Evolutionary conservation across 1,284 basidiomycete genomes (phyloP), one percentile per base, ranked within the genome.

Genomic region (Phlebopus sp.): DNA sequence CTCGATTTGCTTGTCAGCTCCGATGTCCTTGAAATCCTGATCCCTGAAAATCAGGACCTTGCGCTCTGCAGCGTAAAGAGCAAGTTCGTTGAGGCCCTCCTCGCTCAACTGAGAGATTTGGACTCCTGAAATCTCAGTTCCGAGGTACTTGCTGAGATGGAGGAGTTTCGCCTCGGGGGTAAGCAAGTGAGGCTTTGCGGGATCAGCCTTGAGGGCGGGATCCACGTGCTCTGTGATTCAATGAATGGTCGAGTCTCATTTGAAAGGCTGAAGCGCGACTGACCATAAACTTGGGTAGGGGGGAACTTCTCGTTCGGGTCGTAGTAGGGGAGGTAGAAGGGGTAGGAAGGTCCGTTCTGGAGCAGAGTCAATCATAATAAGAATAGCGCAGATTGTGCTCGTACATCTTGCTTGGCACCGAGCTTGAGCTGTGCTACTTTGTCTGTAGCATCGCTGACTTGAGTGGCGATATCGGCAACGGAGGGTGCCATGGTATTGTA

Each of bases 1-100:
- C 56, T 75, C 76, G 48, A 79, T 73, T 56, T 79, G 78, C 45
- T 66, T 61, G 40, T 80, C 77, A 10, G 73, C 68, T 0, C 68
- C 67, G 29, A 79, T 54, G 51, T 79, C 78, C 62, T 77, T 80
- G 65, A 81, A 80, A 60, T 81, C 74, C 19, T 81, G 79, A 62
- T 81, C 72, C 19, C 78, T 71, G 64, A 83, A 77, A 18, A 79
- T 57, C 2, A 82, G 63, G 21, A 84, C 72, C 56, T 81, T 82
- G 44, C 82, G 65, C 60, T 84, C 75, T 1, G 81, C 82, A 14
- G 77, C 72, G 49, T 72, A 74, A 13, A 84, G 68, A 0, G 83
- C 82, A 31, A 85, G 74, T 58, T 85, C 80, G 54, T 85, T 79
- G 14, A 81, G 70, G 3, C 81, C 81, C 42, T 73, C 75, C 14